Base-by-base conservation (phyloP, 176 grass and related monocot genomes). In the Cocos nucifera region DNA sequence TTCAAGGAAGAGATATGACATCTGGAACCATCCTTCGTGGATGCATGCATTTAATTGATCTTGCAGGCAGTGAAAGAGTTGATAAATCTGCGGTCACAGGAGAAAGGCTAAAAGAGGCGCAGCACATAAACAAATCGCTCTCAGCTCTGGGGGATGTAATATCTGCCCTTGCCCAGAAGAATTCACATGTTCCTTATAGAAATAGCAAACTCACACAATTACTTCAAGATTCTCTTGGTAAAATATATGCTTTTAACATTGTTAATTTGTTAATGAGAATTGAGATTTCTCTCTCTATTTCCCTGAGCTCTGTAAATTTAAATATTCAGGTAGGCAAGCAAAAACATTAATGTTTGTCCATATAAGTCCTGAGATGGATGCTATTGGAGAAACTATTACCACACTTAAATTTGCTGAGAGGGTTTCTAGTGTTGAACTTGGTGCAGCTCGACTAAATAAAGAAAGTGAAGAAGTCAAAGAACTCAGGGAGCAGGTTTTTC, bases 1-100 rank as follows among this genome's bases (percentile, higher is more conserved):
- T 63, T 19, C 28, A 32, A 63, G 61, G 61, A 39, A 48, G n/a
- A 14, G 61, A 63, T 63, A 39, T 63, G 16, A 63, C 28, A 19
- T 39, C 28, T 63, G 19, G 61, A 48, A 20, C 29, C 19, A 48
- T 32, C 3, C 12, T 63, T 19, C 17, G 29, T n/a, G 61, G 61
- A 19, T 63, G 27, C 17, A 29, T 63, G 17, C 61, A 63, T 63
- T 30, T 63, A 49, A n/a, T 63, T 17, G 29, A 63, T 63, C 61
- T 63, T 63, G 28, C 61, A 18, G 61, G 61, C 16, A 63, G 61
- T 63, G 61, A 63, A 30, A 63, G 61, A 48, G 61, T 63, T 23
- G 61, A 63, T 20, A 29, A 32, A 39, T 63, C 61, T 6, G 61
- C 49, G 16, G 61, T 48, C 61, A 63, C n/a, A 21, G 61, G 61